Evolutionary conservation across 768 basidiomycete species (phyloP).

Genomic region (Pleurotus pulmonarius): DNA sequence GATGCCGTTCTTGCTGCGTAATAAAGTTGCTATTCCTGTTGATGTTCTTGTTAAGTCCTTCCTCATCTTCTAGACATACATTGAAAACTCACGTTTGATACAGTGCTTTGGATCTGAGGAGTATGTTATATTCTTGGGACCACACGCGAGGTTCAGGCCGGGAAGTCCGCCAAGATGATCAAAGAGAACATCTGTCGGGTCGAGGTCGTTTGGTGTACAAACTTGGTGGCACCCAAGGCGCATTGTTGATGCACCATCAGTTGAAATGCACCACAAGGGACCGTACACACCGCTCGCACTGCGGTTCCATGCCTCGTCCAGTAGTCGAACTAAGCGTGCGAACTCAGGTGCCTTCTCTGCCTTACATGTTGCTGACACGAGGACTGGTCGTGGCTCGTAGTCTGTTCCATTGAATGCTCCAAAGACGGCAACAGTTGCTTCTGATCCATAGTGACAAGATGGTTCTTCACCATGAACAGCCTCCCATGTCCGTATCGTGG

Average conservation of each 20-base stretch:
- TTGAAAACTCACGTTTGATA: slow-evolving; percentile 13
- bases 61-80: too few species aligned
- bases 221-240: slow-evolving; percentile 6
- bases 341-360: slow-evolving; percentile 3
- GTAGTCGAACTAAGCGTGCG: not conserved
- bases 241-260: slow-evolving; percentile 12
- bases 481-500: not conserved
- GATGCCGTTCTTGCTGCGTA: slow-evolving; percentile 14
- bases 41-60: too few species aligned
- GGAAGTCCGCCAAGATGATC: not conserved
- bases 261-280: slow-evolving; percentile 7
- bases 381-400: slow-evolving; percentile 8
- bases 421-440: slow-evolving; percentile 4
- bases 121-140: slow-evolving; percentile 6
- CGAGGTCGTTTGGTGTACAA: not conserved
- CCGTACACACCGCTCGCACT: not conserved
- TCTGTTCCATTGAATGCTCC: slow-evolving; percentile 2
- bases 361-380: slow-evolving; percentile 15
- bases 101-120: slow-evolving; percentile 14
- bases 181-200: slow-evolving; percentile 2
- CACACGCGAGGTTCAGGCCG: slow-evolving; percentile 14
- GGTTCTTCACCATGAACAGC: slow-evolving; percentile 2
- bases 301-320: not conserved
- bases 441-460: slow-evolving; percentile 1
- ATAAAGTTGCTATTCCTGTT: not conserved